These are phyloP conservation scores for Cytospora schulzeri DNA, from an alignment of 2,329 filamentous ascomycete genomes.

Conservation along the genomic window DNA sequence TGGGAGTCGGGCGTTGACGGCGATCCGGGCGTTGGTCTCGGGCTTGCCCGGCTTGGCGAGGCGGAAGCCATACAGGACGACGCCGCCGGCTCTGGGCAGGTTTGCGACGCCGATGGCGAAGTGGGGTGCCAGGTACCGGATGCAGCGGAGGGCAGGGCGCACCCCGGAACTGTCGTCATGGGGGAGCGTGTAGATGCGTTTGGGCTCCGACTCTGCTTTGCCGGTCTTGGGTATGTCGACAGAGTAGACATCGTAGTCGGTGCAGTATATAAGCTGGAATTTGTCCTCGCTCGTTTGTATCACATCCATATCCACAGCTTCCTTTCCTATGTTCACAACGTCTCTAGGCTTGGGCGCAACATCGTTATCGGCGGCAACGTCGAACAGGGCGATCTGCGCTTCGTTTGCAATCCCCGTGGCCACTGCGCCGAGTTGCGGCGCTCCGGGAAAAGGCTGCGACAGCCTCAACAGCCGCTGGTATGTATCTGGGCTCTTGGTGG, in stretches of 20 bases:
- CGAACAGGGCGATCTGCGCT: constrained; percentile 77
- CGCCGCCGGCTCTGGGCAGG: constrained; percentile 59
- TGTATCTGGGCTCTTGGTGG: constrained; percentile 51
- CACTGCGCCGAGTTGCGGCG: constrained; percentile 71
- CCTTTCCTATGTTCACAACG: constrained; percentile 52
- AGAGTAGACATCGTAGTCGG: constrained; percentile 72
- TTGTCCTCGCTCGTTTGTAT: constrained; percentile 61
- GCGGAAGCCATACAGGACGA: constrained; percentile 58
- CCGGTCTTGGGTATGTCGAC: constrained; percentile 58
- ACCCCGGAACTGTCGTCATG: constrained; percentile 43
- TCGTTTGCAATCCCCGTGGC: constrained; percentile 76
- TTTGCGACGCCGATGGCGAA: constrained; percentile 63
- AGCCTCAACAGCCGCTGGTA: constrained; percentile 64
- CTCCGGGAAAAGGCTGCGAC: constrained; percentile 51
- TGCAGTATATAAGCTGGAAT: constrained; percentile 78
- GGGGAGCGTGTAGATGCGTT: constrained; percentile 59
- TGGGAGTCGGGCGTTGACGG: constrained; percentile 61
- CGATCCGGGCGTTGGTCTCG: constrained; percentile 48
- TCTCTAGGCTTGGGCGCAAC: constrained; percentile 53
- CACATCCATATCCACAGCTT: constrained; percentile 72
- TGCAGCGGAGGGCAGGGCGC: constrained; percentile 56
- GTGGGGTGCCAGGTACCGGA: constrained; percentile 60
- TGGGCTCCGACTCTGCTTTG: constrained; percentile 44
- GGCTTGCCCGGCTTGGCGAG: constrained; percentile 45
- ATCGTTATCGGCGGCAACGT: constrained; percentile 58